Conservation (phyloP, 1,284 basidiomycete species). For the Mycosarcoma maydis region DNA sequence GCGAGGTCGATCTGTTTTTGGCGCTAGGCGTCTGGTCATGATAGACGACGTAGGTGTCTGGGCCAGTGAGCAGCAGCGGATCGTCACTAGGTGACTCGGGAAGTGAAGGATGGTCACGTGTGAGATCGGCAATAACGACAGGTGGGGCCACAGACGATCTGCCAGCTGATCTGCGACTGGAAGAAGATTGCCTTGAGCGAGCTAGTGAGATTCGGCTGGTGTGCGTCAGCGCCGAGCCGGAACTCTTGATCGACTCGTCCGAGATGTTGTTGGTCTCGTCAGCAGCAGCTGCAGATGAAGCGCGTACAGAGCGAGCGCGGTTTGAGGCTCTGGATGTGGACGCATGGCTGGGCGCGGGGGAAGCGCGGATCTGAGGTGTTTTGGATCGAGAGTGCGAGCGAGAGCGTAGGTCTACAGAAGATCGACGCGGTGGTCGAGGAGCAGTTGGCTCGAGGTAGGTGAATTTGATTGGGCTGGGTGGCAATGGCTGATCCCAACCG, state of each 20-base stretch:
- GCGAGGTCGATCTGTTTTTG: slow-evolving; percentile 8
- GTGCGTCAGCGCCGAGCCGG: slow-evolving; percentile 13
- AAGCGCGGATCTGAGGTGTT: slow-evolving; percentile 26
- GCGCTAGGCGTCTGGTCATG: slow-evolving; percentile 30
- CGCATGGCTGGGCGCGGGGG: slow-evolving; percentile 21
- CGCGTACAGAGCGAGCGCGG: slow-evolving; percentile 12
- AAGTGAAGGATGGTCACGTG: slow-evolving; percentile 27
- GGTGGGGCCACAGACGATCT: slow-evolving; percentile 22
- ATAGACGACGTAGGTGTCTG: slow-evolving; percentile 30
- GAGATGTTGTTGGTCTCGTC: slow-evolving; percentile 12
- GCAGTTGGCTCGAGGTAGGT: slow-evolving; percentile 34
- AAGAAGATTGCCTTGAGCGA: slow-evolving; percentile 1
- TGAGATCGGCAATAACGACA: slow-evolving; percentile 23
- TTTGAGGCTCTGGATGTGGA: slow-evolving; percentile 3
- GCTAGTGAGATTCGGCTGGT: slow-evolving; percentile 7
- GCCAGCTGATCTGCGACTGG: slow-evolving; percentile 7
- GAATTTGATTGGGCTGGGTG: slow-evolving; percentile 38
- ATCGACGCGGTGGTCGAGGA: slow-evolving; percentile 15
- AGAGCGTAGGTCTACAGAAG: slow-evolving; percentile 5
- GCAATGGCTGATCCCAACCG: slow-evolving; percentile 40
- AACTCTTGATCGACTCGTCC: slow-evolving; percentile 38
- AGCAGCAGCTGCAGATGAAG: slow-evolving; percentile 10
- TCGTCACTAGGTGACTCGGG: slow-evolving; percentile 51
- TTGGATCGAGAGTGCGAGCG: slow-evolving; percentile 33
- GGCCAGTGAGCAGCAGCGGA: slow-evolving; percentile 41